Conservation (phyloP, 2,329 filamentous ascomycete genomes). For the Sporothrix globosa region DNA sequence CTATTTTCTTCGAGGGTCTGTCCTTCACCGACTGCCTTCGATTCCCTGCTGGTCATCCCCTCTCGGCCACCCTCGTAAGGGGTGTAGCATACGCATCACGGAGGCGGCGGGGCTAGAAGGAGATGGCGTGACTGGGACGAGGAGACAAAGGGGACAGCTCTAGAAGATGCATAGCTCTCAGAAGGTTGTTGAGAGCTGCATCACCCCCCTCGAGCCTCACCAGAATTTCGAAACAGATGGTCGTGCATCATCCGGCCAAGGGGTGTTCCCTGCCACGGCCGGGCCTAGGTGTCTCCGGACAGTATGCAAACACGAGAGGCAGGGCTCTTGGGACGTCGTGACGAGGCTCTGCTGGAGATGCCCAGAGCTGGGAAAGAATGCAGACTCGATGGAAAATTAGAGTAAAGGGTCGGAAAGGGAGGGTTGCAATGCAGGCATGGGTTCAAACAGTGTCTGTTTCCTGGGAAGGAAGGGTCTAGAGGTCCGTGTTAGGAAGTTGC, state of each 20-base stretch:
- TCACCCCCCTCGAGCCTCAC: slow-evolving; percentile 14
- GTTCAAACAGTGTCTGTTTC: slow-evolving; percentile 29
- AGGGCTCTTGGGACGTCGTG: not conserved
- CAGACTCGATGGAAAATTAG: not conserved
- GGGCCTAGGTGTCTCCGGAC: slow-evolving; percentile 41
- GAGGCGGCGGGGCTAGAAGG: not conserved
- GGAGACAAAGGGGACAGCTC: not conserved
- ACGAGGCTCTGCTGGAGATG: slow-evolving; percentile 19
- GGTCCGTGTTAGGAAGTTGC: slow-evolving; percentile 8
- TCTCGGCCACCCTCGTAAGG: slow-evolving; percentile 17
- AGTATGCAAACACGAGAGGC: not conserved
- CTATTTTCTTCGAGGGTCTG: not conserved
- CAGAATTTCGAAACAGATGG: slow-evolving; percentile 49
- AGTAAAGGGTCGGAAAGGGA: not conserved
- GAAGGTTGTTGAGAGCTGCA: not conserved
- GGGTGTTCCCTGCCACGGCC: slow-evolving; percentile 37
- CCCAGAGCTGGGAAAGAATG: not conserved
- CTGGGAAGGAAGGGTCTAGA: slow-evolving; percentile 10
- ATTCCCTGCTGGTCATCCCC: slow-evolving; percentile 15
- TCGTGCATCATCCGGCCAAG: slow-evolving; percentile 45
- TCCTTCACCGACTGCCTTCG: not conserved
- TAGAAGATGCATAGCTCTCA: not conserved
- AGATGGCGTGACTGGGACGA: not conserved
- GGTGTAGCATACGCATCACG: slow-evolving; percentile 17
- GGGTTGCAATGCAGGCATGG: slow-evolving; percentile 28